phyloP scores from a whole-genome alignment of 495 filamentous ascomycete species.

The Podospora pseudoanserina region DNA sequence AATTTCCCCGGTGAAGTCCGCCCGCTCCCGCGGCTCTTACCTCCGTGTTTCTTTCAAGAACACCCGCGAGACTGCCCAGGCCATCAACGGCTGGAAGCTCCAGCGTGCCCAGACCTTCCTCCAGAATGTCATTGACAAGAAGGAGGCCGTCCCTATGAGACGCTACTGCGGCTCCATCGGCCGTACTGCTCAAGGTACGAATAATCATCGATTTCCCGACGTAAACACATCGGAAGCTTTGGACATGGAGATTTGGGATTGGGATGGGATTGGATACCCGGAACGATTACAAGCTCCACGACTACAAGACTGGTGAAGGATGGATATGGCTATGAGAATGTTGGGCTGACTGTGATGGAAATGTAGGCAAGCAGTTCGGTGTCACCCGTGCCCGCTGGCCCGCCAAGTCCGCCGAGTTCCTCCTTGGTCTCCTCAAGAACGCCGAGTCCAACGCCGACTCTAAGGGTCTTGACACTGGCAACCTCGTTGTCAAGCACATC shows the following conservation, averaged over 20 bases:
- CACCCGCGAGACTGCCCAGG: slow-evolving; percentile 98
- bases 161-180: slow-evolving; percentile 92
- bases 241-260: slow-evolving; percentile 8
- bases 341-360: slow-evolving; percentile 31
- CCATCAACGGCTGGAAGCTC: slow-evolving; percentile 99
- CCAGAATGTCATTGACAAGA: slow-evolving; percentile 92
- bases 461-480: slow-evolving; percentile 97
- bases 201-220: slow-evolving; percentile 24
- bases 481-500: slow-evolving; percentile 97
- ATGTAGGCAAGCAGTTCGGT: slow-evolving; percentile 94
- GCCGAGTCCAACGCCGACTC: slow-evolving; percentile 98
- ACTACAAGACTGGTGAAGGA: background rate
- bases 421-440: slow-evolving; percentile 96
- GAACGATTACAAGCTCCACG: background rate
- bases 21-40: slow-evolving; percentile 95
- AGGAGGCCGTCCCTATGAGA: slow-evolving; percentile 95
- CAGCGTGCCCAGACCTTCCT: slow-evolving; percentile 90
- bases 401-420: slow-evolving; percentile 96
- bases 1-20: slow-evolving; percentile 86
- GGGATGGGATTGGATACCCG: background rate
- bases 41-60: slow-evolving; percentile 99
- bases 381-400: slow-evolving; percentile 97
- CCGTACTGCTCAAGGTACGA: slow-evolving; percentile 93
- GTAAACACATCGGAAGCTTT: background rate
- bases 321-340: background rate